These are phyloP conservation scores for Cercophora newfieldiana DNA, from an alignment of 495 filamentous ascomycete genomes.

Conservation along the genomic window DNA sequence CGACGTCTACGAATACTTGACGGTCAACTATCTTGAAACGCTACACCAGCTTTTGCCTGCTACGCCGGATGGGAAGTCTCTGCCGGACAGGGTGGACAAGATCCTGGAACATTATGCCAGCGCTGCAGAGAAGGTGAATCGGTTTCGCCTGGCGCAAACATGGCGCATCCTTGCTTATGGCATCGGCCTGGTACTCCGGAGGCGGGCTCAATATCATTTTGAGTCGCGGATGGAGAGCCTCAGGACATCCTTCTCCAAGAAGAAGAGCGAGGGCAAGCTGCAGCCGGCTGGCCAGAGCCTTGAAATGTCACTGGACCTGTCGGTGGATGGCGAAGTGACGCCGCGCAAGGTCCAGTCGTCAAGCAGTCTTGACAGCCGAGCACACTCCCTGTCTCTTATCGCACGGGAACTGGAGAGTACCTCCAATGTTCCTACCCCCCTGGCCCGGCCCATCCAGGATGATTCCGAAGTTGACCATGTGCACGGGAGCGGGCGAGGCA, in stretches of 20 bases:
- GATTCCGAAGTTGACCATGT: slow-evolving; percentile 21
- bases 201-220: slow-evolving; percentile 58
- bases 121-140: slow-evolving; percentile 58
- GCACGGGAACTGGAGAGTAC: slow-evolving; percentile 64
- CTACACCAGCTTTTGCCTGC: slow-evolving; percentile 43
- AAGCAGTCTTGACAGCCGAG: slow-evolving; percentile 25
- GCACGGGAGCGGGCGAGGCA: slow-evolving; percentile 31
- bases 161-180: slow-evolving; percentile 70
- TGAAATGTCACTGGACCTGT: slow-evolving; percentile 13
- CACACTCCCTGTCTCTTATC: slow-evolving; percentile 38
- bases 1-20: slow-evolving; percentile 59
- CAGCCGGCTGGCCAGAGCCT: slow-evolving; percentile 12
- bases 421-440: slow-evolving; percentile 76
- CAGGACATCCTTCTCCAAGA: slow-evolving; percentile 18
- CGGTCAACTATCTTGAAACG: slow-evolving; percentile 57
- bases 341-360: slow-evolving; percentile 39
- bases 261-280: slow-evolving; percentile 30
- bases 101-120: slow-evolving; percentile 64
- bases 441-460: slow-evolving; percentile 67
- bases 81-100: slow-evolving; percentile 45
- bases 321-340: slow-evolving; percentile 35
- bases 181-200: slow-evolving; percentile 58
- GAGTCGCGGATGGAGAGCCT: slow-evolving; percentile 41
- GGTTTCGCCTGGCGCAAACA: slow-evolving; percentile 68
- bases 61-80: slow-evolving; percentile 24